phyloP scores from a whole-genome alignment of 2,329 filamentous ascomycete genomes.

The Paecilomyces dactylethromorphus region DNA sequence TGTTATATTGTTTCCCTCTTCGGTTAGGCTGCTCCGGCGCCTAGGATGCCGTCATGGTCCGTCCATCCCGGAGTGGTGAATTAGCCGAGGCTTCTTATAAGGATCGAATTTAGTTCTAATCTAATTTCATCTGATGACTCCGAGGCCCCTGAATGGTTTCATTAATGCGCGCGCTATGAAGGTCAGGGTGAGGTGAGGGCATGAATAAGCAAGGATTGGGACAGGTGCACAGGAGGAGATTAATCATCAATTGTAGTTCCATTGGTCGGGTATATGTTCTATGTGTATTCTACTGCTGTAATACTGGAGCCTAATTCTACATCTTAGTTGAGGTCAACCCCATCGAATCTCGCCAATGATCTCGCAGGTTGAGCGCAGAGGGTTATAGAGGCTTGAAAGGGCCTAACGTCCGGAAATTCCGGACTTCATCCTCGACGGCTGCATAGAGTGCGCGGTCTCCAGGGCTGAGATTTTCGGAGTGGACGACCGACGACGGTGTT shows the following conservation, averaged over 20 bases:
- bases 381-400: not conserved
- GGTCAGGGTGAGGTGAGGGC: not conserved
- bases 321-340: not conserved
- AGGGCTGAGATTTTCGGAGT: not conserved
- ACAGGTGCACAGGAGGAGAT: not conserved
- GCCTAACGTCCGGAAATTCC: not conserved
- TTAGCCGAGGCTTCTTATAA: not conserved
- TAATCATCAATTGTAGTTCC: not conserved
- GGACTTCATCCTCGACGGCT: not conserved
- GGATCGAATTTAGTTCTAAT: not conserved
- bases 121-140: not conserved
- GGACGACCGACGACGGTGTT: slow-evolving; percentile 1
- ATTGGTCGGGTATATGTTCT: not conserved
- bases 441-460: slow-evolving; percentile 1
- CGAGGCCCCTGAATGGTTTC: not conserved
- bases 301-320: not conserved
- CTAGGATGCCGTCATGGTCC: not conserved
- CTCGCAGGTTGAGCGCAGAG: not conserved
- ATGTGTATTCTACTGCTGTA: not conserved
- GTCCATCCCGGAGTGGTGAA: not conserved
- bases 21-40: not conserved
- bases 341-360: not conserved
- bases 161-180: not conserved
- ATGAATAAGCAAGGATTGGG: not conserved
- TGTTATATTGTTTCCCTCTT: not conserved